phyloP scores from a whole-genome alignment of 2,329 filamentous ascomycete species.

The Fusarium annulatum region DNA sequence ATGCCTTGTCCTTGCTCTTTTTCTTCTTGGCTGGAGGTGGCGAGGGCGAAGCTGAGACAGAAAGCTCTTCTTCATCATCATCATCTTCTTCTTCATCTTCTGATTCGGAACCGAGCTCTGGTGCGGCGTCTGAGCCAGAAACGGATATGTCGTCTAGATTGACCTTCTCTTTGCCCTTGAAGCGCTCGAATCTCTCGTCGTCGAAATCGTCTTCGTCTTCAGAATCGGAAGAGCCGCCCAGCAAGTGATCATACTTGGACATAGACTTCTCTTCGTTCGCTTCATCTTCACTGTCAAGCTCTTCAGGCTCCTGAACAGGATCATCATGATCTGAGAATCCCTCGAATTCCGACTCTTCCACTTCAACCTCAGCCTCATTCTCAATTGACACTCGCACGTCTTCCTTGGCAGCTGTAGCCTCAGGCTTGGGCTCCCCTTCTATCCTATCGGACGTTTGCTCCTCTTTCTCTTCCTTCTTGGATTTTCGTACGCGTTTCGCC shows the following conservation, averaged over 20 bases:
- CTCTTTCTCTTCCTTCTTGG: conserved; percentile 48
- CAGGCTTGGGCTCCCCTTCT: conserved; percentile 23
- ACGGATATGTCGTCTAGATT: conserved; percentile 55
- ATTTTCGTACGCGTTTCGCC: conserved; percentile 47
- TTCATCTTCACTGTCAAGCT: conserved; percentile 42
- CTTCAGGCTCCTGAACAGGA: conserved; percentile 19
- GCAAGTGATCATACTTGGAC: conserved; percentile 58
- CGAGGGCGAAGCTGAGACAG: conserved; percentile 49
- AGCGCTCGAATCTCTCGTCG: conserved; percentile 46
- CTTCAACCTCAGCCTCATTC: conserved; percentile 34
- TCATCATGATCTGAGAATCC: conserved; percentile 49
- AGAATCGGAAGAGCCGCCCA: conserved; percentile 57
- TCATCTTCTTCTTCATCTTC: conserved; percentile 11
- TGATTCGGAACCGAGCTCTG: conserved; percentile 44
- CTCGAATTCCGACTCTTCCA: conserved; percentile 52
- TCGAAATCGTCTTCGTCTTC: conserved; percentile 54
- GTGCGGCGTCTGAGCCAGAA: conserved; percentile 49
- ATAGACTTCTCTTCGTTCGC: conserved; percentile 50
- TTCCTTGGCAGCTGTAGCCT: conserved; percentile 31
- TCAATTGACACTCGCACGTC: conserved; percentile 36
- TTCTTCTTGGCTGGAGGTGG: conserved; percentile 51
- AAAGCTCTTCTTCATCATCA: conserved; percentile 28
- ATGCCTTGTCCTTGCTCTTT: conserved; percentile 44
- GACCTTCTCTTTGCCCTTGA: conserved; percentile 50
- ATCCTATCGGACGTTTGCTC: conserved; percentile 45